These are phyloP conservation scores for Trichosanthes truncata DNA, from an alignment of 306 rosid genomes.

Conservation along the genomic window DNA sequence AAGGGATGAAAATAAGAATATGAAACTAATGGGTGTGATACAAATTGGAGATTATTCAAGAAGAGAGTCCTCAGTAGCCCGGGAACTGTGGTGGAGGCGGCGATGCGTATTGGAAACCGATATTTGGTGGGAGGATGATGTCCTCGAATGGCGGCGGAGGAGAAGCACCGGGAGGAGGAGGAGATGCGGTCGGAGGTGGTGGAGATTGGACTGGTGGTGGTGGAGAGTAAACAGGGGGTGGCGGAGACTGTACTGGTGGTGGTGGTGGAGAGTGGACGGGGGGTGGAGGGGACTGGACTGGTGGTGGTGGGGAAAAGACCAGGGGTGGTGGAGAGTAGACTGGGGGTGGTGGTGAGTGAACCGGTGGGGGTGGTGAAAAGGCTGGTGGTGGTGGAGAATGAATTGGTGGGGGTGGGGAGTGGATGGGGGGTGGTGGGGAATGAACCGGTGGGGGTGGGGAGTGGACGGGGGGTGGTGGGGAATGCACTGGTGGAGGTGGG, in stretches of 20 bases:
- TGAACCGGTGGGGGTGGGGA: neutral
- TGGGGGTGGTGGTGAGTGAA: neutral
- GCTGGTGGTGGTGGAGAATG: neutral
- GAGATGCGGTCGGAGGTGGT: neutral
- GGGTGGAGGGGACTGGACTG: too few species aligned
- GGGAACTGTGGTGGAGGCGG: neutral
- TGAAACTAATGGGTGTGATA: neutral
- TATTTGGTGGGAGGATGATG: neutral
- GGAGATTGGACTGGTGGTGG: too few species aligned
- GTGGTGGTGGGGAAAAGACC: neutral
- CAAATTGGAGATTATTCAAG: too few species aligned
- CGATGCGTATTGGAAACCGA: neutral
- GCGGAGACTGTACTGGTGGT: too few species aligned
- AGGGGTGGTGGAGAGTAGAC: neutral
- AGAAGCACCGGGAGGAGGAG: neutral
- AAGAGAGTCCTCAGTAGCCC: neutral
- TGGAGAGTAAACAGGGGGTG: too few species aligned
- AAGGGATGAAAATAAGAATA: neutral
- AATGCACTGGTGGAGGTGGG: neutral
- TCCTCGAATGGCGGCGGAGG: neutral
- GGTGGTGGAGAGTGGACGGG: too few species aligned
- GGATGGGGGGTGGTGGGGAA: neutral
- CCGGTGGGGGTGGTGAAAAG: too few species aligned
- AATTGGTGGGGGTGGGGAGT: neutral
- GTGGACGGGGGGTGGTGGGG: neutral